These are phyloP conservation scores for Populus tomentosa DNA, from an alignment of 441 rosid genomes.

Conservation along the genomic window DNA sequence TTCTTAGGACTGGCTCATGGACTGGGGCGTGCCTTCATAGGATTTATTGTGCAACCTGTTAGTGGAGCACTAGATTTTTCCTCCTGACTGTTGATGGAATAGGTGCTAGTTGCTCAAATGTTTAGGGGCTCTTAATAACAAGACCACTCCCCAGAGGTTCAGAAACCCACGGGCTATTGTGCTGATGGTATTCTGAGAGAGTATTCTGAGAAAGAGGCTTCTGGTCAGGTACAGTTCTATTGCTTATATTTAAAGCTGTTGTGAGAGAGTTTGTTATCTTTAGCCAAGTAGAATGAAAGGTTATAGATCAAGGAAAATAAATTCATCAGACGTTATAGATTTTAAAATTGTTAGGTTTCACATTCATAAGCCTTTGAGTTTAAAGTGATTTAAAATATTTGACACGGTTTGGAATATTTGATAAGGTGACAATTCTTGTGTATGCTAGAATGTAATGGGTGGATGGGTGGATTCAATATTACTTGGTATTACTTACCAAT, in stretches of 20 bases:
- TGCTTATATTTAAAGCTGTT: not conserved
- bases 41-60: conserved; percentile 87
- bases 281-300: not conserved
- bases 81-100: conserved; percentile 97
- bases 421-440: not conserved
- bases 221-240: conserved; percentile 73
- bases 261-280: not conserved
- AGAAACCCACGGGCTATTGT: conserved; percentile 92
- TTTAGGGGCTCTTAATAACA: conserved; percentile 69
- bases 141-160: conserved; percentile 63
- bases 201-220: conserved; percentile 87
- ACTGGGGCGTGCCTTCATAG: conserved; percentile 85
- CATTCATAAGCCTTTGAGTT: not conserved
- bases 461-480: too few species aligned
- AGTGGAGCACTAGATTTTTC: conserved; percentile 97
- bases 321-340: not conserved
- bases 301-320: not conserved
- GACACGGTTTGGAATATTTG: not conserved
- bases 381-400: not conserved
- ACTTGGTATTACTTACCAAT: too few species aligned
- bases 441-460: not conserved
- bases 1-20: conserved; percentile 95
- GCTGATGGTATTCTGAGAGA: conserved; percentile 78
- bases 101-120: conserved; percentile 95
- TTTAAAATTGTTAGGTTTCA: not conserved